Evolutionary conservation across 1,284 basidiomycete genomes (phyloP), one percentile per base, ranked within the genome.

Genomic region (Serendipita sp.): DNA sequence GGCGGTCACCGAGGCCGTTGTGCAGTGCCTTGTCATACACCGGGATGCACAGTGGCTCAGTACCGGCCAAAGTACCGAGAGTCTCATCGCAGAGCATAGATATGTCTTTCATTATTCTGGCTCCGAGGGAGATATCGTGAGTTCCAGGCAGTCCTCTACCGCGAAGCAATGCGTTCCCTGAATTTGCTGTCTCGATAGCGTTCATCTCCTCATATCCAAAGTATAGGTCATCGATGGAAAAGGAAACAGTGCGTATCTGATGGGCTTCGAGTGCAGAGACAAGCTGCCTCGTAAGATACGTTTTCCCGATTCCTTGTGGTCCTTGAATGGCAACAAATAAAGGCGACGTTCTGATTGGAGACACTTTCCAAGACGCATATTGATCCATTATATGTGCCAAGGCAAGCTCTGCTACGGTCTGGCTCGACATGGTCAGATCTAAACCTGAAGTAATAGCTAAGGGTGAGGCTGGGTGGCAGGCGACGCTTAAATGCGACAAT

Each of bases 171-270:
- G 71, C 69, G 68, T 93, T 93, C 0, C 71, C 67, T 0, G 84
- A 79, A 68, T 88, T 69, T 0, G 74, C 69, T 1, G 70, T 63
- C 1, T 86, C 82, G 30, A 93, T 77, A 0, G 73, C 71, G 0
- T 73, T 70, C 41, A 93, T 77, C 0, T 70, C 77, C 0, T 75
- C 72, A 67, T 91, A 85, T 0, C 86, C 79, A 26, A 93, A 81
- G 72, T 94, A 94, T 3, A 95, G 76, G 69, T 95, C 92, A 71
- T 94, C 91, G 64, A 93, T 82, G 12, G 90, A 92, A 22, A 93
- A 75, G 3, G 87, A 78, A 0, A 79, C 84, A 47, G 85, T 78
- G 6, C 77, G 78, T 12, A 90, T 76, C 26, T 76, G 72, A 66
- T 83, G 72, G 2, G 80, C 80, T 26, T 78, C 71, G 29, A 91